These are phyloP conservation scores for Aspergillus glaucus DNA, from an alignment of 2,329 filamentous ascomycete genomes.

Conservation along the genomic window DNA sequence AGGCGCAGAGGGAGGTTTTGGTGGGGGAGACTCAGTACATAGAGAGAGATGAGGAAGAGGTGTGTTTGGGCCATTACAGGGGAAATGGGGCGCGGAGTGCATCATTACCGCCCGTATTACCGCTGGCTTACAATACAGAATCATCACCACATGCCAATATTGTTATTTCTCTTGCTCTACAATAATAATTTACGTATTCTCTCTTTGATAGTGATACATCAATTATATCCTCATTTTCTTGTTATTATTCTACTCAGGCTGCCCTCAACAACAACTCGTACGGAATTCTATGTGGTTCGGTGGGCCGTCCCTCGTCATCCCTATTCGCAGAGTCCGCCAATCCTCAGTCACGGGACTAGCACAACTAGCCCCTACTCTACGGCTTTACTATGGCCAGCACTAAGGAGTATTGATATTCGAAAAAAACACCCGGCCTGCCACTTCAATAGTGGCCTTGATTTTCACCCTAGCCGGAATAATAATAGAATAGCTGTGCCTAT, in stretches of 20 bases:
- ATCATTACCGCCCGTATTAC: neutral
- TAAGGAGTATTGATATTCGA: too few relatives aligned
- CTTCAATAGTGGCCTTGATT: too few relatives aligned
- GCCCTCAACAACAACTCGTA: conserved; percentile 1
- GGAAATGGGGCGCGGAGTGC: neutral
- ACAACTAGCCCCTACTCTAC: neutral
- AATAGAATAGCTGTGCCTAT: too few relatives aligned
- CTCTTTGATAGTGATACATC: neutral
- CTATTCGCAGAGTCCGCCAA: conserved; percentile 28
- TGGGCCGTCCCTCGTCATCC: conserved; percentile 34
- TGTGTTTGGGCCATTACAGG: too few relatives aligned
- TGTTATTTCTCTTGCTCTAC: neutral
- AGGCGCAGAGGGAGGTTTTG: conserved; percentile 16
- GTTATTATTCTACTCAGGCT: neutral
- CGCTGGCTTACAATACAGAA: neutral
- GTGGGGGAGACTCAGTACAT: conserved; percentile 4
- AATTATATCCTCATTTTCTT: too few relatives aligned
- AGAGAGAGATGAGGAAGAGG: neutral
- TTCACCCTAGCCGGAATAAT: too few relatives aligned
- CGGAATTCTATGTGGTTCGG: conserved; percentile 33
- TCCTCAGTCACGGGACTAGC: conserved; percentile 14
- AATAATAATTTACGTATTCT: neutral
- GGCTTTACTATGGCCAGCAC: too few relatives aligned
- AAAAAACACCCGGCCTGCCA: too few relatives aligned
- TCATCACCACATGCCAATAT: too few relatives aligned